These are phyloP conservation scores for Venturiaceae sp. DNA, from an alignment of 2,329 filamentous ascomycete species.

Conservation along the genomic window DNA sequence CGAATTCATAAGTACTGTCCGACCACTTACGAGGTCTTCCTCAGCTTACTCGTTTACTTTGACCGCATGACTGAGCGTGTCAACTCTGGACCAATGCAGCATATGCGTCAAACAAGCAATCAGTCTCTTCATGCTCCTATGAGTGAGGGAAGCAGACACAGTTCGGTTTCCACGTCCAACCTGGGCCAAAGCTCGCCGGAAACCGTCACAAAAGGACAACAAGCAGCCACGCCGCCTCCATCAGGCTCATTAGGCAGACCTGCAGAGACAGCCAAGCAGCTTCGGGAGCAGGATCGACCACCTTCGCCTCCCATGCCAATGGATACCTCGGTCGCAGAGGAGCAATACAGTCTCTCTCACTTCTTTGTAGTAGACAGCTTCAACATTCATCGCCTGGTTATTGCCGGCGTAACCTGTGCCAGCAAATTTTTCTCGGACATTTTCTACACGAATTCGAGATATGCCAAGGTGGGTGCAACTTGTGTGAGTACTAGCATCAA, in stretches of 20 bases:
- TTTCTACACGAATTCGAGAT: conserved; percentile 98
- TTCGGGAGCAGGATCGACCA: conserved; percentile 11
- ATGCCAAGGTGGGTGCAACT: conserved; percentile 70
- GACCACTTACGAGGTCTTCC: conserved; percentile 94
- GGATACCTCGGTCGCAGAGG: conserved; percentile 22
- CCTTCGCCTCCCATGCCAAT: conserved; percentile 14
- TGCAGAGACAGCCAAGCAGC: conserved; percentile 15
- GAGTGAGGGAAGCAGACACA: conserved; percentile 40
- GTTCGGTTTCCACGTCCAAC: conserved; percentile 15
- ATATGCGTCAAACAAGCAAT: conserved; percentile 44
- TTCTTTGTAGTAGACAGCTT: conserved; percentile 97
- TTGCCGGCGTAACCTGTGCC: conserved; percentile 92
- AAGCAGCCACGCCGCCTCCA: conserved; percentile 30
- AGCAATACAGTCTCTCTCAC: conserved; percentile 48
- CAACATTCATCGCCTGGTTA: conserved; percentile 94
- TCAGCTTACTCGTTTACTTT: conserved; percentile 93
- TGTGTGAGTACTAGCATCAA: neutral
- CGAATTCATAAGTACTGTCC: conserved; percentile 98
- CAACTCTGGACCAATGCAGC: conserved; percentile 68
- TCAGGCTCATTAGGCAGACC: conserved; percentile 37
- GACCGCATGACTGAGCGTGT: conserved; percentile 97
- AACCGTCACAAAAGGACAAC: neutral
- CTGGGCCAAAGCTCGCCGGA: conserved; percentile 15
- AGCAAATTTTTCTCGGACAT: conserved; percentile 99
- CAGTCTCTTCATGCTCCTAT: conserved; percentile 28